Evolutionary conservation across 768 basidiomycete genomes (phyloP).

Genomic region (Trametes coccinea): DNA sequence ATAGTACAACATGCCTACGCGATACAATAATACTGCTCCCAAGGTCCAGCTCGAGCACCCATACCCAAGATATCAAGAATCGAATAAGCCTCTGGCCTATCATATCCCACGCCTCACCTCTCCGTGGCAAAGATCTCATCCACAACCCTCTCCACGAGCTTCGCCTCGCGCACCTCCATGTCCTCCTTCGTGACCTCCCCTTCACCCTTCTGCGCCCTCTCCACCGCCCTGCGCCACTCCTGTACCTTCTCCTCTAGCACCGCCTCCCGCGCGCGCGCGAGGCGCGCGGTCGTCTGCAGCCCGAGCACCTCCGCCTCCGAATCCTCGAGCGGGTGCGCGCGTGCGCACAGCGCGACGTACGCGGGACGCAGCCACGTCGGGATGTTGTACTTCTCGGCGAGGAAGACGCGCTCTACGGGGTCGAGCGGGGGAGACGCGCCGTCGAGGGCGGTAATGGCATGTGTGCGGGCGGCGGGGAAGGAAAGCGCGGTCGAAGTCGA

Average conservation of each 20-base stretch:
- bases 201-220: slow-evolving; percentile 13
- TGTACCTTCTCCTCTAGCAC: slow-evolving; percentile 22
- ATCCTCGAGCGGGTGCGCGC: slow-evolving; percentile 35
- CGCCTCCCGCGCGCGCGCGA: slow-evolving; percentile 32
- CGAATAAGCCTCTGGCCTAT: neutral
- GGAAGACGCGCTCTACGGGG: slow-evolving; percentile 37
- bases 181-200: slow-evolving; percentile 15
- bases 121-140: slow-evolving; percentile 16
- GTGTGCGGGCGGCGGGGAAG: slow-evolving; percentile 37
- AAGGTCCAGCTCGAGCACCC: slow-evolving; percentile 14
- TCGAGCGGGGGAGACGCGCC: slow-evolving; percentile 25
- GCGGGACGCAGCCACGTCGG: slow-evolving; percentile 41
- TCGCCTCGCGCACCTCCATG: slow-evolving; percentile 21
- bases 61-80: neutral
- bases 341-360: slow-evolving; percentile 38
- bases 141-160: slow-evolving; percentile 21
- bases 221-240: slow-evolving; percentile 20
- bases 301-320: slow-evolving; percentile 40
- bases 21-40: slow-evolving; percentile 13
- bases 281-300: slow-evolving; percentile 26
- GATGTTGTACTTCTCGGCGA: slow-evolving; percentile 43
- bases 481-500: slow-evolving; percentile 42
- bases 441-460: slow-evolving; percentile 34
- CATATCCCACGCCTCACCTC: neutral
- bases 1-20: slow-evolving; percentile 13